Evolutionary conservation across 768 basidiomycete species (phyloP).

Genomic region (Postia placenta): DNA sequence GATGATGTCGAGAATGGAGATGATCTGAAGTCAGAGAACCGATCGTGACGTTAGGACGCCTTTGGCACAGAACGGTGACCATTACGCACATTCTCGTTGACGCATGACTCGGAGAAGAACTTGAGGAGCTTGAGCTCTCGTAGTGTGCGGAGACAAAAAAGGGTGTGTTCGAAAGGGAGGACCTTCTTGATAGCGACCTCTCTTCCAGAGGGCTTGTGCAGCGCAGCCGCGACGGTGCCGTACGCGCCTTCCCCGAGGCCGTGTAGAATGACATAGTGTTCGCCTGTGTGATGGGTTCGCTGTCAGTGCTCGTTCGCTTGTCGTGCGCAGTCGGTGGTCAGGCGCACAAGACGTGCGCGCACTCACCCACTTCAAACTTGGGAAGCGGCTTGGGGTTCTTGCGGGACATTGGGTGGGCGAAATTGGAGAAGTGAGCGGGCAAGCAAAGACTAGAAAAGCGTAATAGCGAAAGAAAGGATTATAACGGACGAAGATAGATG

Average conservation of each 20-base stretch:
- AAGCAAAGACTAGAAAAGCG: conserved; percentile 9
- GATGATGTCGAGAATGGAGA: conserved; percentile 88
- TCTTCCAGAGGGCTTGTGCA: conserved; percentile 73
- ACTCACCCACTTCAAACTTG: conserved; percentile 65
- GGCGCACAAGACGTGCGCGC: background rate
- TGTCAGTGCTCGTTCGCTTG: background rate
- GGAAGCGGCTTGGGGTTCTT: conserved; percentile 62
- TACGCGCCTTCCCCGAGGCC: conserved; percentile 84
- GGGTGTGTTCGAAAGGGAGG: conserved; percentile 88
- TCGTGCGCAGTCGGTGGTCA: background rate
- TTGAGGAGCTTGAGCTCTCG: conserved; percentile 88
- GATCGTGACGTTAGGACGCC: background rate
- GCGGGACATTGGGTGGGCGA: conserved; percentile 33
- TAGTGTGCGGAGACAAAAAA: conserved; percentile 86
- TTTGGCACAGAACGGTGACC: background rate
- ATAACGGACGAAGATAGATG: conserved; percentile 2
- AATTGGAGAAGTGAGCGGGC: conserved; percentile 18
- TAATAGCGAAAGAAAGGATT: background rate
- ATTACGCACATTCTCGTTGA: conserved; percentile 68
- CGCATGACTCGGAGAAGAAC: conserved; percentile 74
- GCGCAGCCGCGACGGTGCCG: conserved; percentile 84
- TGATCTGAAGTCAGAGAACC: conserved; percentile 65
- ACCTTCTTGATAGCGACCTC: conserved; percentile 96
- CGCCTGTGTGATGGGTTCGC: conserved; percentile 35
- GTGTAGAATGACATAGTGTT: conserved; percentile 69